Conservation (phyloP, 1,284 basidiomycete species). For the Irpex rosettiformis region DNA sequence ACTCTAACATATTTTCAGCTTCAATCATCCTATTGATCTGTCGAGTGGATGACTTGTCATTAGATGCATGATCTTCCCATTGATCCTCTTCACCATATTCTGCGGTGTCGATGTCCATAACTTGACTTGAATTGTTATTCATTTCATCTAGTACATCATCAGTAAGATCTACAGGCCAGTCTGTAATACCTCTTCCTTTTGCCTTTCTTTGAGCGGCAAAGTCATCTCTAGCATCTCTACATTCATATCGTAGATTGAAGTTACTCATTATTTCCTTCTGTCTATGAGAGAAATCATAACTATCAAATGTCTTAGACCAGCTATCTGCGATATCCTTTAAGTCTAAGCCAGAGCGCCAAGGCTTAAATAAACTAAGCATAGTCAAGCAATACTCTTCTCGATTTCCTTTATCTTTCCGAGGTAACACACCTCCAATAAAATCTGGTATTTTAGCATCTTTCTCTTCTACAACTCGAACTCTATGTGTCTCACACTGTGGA, state of each 20-base stretch:
- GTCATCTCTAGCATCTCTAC: conserved; percentile 33
- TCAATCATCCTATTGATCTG: too few relatives aligned
- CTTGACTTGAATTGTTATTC: too few relatives aligned
- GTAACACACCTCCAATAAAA: conserved; percentile 8
- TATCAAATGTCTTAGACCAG: conserved; percentile 25
- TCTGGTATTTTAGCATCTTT: not conserved
- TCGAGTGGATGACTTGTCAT: too few relatives aligned
- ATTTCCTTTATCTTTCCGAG: conserved; percentile 1
- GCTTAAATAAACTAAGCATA: conserved; percentile 9
- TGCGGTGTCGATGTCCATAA: too few relatives aligned
- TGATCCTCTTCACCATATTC: too few relatives aligned
- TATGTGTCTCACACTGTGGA: conserved; percentile 7
- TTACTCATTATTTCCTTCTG: conserved; percentile 24
- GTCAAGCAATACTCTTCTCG: conserved; percentile 1
- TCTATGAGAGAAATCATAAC: conserved; percentile 10
- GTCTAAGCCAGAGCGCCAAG: conserved; percentile 21
- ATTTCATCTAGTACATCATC: too few relatives aligned
- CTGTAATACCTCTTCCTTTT: not conserved
- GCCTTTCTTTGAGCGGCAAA: conserved; percentile 15
- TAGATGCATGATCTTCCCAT: too few relatives aligned
- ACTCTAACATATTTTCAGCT: too few relatives aligned
- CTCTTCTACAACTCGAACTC: not conserved
- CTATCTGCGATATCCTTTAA: conserved; percentile 19
- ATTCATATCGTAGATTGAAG: conserved; percentile 31
- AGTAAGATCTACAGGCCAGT: too few relatives aligned